These are phyloP conservation scores for Tetraselmis striata DNA, from an alignment of 139 green algal genomes.

Conservation along the genomic window DNA sequence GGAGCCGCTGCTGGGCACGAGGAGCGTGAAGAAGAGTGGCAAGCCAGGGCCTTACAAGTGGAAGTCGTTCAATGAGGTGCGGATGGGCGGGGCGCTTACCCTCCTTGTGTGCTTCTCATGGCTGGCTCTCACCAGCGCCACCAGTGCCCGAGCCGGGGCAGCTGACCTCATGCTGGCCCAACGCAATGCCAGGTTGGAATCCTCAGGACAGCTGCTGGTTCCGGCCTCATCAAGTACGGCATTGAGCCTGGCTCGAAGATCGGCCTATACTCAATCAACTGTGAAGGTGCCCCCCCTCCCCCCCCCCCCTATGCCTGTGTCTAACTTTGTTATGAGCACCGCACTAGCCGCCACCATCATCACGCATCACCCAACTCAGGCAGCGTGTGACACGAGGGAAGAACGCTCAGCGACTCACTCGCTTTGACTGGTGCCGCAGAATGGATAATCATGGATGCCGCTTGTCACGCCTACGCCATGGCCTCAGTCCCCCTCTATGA, in stretches of 20 bases:
- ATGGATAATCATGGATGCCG: conserved; percentile 85
- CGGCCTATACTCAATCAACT: conserved; percentile 88
- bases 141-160: too few relatives aligned
- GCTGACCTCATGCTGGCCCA: too few relatives aligned
- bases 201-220: conserved; percentile 75
- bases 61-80: conserved; percentile 48
- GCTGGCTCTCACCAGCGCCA: too few relatives aligned
- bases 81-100: too few relatives aligned
- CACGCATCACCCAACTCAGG: too few relatives aligned
- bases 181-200: conserved; percentile 54
- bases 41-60: conserved; percentile 50
- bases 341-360: too few relatives aligned
- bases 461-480: conserved; percentile 79
- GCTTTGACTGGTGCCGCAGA: conserved; percentile 43
- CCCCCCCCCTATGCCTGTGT: neutral
- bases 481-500: conserved; percentile 93
- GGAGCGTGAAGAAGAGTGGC: conserved; percentile 21
- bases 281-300: conserved; percentile 33
- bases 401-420: too few relatives aligned
- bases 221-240: conserved; percentile 77
- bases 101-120: too few relatives aligned
- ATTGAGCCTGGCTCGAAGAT: conserved; percentile 56
- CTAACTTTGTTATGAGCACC: too few relatives aligned
- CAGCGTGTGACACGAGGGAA: too few relatives aligned
- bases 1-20: conserved; percentile 39